Percentiles rank a stretch among this genome's conserved stretches.
phyloP scores from a whole-genome alignment of 768 basidiomycete genomes.

The Hysterangium stoloniferum region DNA sequence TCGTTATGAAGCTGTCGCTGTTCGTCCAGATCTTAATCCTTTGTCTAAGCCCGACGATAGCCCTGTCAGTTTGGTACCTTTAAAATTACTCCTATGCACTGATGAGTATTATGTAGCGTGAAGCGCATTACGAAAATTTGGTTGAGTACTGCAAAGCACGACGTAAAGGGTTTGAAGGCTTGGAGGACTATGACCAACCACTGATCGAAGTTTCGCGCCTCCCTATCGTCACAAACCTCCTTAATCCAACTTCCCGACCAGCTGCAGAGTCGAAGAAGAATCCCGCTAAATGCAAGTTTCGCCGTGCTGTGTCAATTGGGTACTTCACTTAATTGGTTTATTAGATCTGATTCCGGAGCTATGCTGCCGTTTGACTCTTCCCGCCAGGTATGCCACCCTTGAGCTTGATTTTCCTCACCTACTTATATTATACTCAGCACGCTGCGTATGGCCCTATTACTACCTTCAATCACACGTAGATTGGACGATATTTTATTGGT shows the following conservation, averaged over 20 bases:
- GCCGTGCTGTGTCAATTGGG: conserved; percentile 10
- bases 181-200: conserved; percentile 58
- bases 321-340: conserved; percentile 9
- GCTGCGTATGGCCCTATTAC: conserved; percentile 55
- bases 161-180: conserved; percentile 52
- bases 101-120: conserved; percentile 36
- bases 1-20: conserved; percentile 48
- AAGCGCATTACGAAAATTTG: conserved; percentile 50
- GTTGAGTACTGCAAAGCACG: conserved; percentile 59
- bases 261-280: conserved; percentile 29
- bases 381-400: too few relatives aligned
- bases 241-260: conserved; percentile 47
- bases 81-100: conserved; percentile 10
- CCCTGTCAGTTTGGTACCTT: conserved; percentile 41
- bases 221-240: conserved; percentile 43
- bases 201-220: conserved; percentile 60
- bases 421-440: conserved; percentile 34
- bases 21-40: conserved; percentile 65
- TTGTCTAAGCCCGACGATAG: conserved; percentile 62
- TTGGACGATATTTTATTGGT: conserved; percentile 70
- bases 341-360: conserved; percentile 82
- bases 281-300: conserved; percentile 42
- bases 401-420: conserved; percentile 15
- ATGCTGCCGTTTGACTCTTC: conserved; percentile 61
- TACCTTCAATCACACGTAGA: conserved; percentile 68